phyloP scores from a whole-genome alignment of 139 green algal species.

The Ostreobium quekettii region DNA sequence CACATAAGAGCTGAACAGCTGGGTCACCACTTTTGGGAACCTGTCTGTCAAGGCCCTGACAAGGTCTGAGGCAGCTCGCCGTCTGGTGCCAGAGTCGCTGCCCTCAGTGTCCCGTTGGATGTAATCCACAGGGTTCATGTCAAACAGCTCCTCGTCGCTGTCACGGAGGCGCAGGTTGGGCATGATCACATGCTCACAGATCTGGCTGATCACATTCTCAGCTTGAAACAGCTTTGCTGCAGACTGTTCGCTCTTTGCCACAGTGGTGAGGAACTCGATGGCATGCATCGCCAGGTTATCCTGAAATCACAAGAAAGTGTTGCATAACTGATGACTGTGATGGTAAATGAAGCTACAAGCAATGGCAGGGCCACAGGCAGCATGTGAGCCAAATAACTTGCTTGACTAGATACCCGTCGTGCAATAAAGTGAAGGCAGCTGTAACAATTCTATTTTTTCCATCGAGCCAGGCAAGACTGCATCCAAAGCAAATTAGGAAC shows the following conservation, averaged over 20 bases:
- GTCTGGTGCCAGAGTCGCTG: conserved; percentile 85
- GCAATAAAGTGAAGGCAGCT: too few relatives aligned
- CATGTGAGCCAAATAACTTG: too few relatives aligned
- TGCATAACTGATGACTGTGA: too few relatives aligned
- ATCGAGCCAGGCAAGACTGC: too few relatives aligned
- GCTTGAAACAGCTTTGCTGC: conserved; percentile 70
- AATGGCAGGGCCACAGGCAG: too few relatives aligned
- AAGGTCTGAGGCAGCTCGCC: conserved; percentile 85
- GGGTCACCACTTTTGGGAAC: conserved; percentile 69
- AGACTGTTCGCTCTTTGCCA: conserved; percentile 75
- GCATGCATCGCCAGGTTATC: conserved; percentile 78
- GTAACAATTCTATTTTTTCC: too few relatives aligned
- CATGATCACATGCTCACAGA: conserved; percentile 81
- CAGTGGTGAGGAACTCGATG: conserved; percentile 76
- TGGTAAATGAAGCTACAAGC: too few relatives aligned
- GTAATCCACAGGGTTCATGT: conserved; percentile 93
- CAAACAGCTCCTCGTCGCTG: conserved; percentile 85
- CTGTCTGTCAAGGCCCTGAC: conserved; percentile 69
- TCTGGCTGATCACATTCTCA: conserved; percentile 44
- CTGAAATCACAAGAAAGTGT: conserved; percentile 34
- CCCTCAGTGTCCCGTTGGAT: conserved; percentile 91
- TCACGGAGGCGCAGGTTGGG: conserved; percentile 67
- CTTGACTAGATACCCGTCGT: too few relatives aligned
- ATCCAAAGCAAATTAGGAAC: too few relatives aligned
- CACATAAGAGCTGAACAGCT: conserved; percentile 62